Conservation (phyloP, 352 stramenopile genomes). For the Globisporangium lucens region DNA sequence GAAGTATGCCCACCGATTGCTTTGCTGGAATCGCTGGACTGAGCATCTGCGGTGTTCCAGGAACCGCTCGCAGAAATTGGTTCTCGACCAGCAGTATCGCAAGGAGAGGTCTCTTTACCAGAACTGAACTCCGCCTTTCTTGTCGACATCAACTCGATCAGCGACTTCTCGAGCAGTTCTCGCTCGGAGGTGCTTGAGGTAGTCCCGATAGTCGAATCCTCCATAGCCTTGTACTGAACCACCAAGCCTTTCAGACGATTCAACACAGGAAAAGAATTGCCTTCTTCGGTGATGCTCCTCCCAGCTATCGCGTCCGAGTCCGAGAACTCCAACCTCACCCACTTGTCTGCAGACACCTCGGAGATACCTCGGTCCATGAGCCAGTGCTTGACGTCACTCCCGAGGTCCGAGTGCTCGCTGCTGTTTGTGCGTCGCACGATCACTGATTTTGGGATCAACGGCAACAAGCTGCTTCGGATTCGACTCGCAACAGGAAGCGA, state of each 20-base stretch:
- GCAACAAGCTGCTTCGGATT: slow-evolving; percentile 30
- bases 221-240: background rate
- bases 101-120: background rate
- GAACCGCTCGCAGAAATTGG: background rate
- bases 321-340: slow-evolving; percentile 14
- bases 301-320: background rate
- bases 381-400: background rate
- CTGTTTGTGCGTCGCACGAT: slow-evolving; percentile 10
- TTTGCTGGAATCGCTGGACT: background rate
- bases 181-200: background rate
- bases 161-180: slow-evolving; percentile 4
- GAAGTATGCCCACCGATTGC: background rate
- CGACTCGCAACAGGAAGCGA: slow-evolving; percentile 27
- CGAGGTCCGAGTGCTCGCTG: background rate
- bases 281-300: background rate
- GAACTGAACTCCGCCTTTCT: background rate
- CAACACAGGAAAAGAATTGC: background rate
- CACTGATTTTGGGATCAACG: slow-evolving; percentile 21
- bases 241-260: slow-evolving; percentile 2
- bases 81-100: too few relatives aligned
- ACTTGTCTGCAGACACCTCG: slow-evolving; percentile 13
- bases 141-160: slow-evolving; percentile 13
- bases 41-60: background rate
- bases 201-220: background rate
- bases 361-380: slow-evolving; percentile 21